Conservation (phyloP, 2,329 filamentous ascomycete genomes). For the Aspergillus versicolor region DNA sequence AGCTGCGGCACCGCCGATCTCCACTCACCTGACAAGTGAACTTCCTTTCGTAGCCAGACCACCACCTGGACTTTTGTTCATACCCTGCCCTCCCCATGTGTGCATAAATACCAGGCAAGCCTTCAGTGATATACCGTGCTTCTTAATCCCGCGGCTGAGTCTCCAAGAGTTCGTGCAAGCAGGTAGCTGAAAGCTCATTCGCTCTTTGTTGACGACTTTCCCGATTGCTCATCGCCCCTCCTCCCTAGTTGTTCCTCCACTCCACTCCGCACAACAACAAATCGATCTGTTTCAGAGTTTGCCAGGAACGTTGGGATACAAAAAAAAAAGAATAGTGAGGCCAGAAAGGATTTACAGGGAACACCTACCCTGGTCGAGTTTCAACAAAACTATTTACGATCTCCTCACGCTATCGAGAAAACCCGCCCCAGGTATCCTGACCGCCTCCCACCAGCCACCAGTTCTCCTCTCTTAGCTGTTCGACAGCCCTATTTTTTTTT, state of each 20-base stretch:
- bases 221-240: conserved; percentile 7
- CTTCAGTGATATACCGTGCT: background rate
- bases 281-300: background rate
- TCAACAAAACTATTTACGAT: background rate
- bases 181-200: conserved; percentile 4
- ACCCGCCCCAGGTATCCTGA: conserved; percentile 13
- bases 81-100: background rate
- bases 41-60: background rate
- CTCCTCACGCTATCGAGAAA: background rate
- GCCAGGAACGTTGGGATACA: background rate
- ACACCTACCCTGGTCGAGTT: background rate
- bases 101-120: background rate
- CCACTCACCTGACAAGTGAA: conserved; percentile 8
- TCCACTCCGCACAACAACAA: conserved; percentile 13
- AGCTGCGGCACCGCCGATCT: conserved; percentile 9
- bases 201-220: conserved; percentile 13
- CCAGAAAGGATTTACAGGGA: background rate
- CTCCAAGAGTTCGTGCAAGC: background rate
- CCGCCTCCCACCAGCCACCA: conserved; percentile 27
- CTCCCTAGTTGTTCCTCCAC: conserved; percentile 6
- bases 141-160: background rate
- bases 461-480: conserved; percentile 11
- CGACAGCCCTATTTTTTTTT: conserved; percentile 4
- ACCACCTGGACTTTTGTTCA: background rate
- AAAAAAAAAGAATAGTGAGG: background rate